Evolutionary conservation across 208 protist genomes (phyloP).

Genomic region (Entamoeba invadens): DNA sequence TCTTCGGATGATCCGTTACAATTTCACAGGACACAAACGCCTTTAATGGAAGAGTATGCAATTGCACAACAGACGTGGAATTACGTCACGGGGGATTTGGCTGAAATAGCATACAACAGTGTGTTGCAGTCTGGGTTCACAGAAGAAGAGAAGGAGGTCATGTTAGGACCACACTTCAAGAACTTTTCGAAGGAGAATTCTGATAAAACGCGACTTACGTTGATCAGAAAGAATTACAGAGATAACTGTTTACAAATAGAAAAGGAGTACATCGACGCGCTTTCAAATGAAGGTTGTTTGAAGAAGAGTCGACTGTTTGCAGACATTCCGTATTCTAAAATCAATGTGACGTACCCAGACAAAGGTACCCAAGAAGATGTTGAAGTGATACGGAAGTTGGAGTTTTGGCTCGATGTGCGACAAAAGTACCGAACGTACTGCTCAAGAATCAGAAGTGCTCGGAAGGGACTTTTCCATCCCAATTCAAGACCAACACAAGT

Average conservation of each 20-base stretch:
- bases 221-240: background rate
- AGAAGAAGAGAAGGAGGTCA: background rate
- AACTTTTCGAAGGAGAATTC: background rate
- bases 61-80: constrained; percentile 13
- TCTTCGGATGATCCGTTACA: constrained; percentile 38
- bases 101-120: constrained; percentile 10
- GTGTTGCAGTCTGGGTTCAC: background rate
- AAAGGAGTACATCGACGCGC: background rate
- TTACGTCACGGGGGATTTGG: background rate
- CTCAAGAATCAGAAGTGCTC: background rate
- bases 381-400: background rate
- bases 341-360: background rate
- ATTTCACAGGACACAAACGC: constrained; percentile 54
- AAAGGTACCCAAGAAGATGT: background rate
- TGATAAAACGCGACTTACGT: background rate
- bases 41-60: constrained; percentile 16
- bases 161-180: constrained; percentile 19
- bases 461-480: background rate
- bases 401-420: background rate
- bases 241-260: background rate
- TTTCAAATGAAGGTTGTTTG: background rate
- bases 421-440: background rate
- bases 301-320: background rate
- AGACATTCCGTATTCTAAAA: background rate
- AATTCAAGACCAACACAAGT: background rate